phyloP scores from a whole-genome alignment of 2,329 filamentous ascomycete species.

The Colletotrichum costaricense region DNA sequence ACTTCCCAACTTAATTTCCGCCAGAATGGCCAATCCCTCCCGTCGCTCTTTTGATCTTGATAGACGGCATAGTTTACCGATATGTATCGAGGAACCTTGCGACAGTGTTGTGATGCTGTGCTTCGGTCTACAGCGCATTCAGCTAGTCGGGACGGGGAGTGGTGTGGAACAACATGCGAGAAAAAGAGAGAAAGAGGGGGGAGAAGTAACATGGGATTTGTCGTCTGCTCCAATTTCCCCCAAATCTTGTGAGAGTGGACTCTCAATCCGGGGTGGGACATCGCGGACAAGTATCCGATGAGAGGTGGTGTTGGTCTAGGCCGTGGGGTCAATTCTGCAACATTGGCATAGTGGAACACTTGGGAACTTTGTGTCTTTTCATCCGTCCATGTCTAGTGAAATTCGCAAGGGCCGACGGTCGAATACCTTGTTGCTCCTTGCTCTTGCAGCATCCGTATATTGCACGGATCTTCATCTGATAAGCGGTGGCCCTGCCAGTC shows the following conservation, averaged over 20 bases:
- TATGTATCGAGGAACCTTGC: conserved; percentile 4
- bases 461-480: conserved; percentile 23
- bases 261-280: conserved; percentile 14
- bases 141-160: neutral
- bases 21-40: neutral
- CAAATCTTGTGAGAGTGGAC: neutral
- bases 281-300: neutral
- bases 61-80: neutral
- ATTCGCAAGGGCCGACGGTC: neutral
- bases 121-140: neutral
- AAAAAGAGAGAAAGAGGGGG: neutral
- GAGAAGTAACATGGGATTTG: conserved; percentile 20
- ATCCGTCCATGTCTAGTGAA: neutral
- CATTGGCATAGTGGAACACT: neutral
- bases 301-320: conserved; percentile 5
- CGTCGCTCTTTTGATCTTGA: neutral
- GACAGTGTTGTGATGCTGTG: conserved; percentile 18
- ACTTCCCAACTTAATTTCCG: conserved; percentile 12
- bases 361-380: neutral
- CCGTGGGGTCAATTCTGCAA: neutral
- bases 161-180: neutral
- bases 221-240: neutral
- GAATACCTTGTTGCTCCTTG: neutral
- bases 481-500: conserved; percentile 2
- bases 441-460: neutral